These are phyloP conservation scores for Discostella stelligera DNA, from an alignment of 352 stramenopile species.

Conservation along the genomic window DNA sequence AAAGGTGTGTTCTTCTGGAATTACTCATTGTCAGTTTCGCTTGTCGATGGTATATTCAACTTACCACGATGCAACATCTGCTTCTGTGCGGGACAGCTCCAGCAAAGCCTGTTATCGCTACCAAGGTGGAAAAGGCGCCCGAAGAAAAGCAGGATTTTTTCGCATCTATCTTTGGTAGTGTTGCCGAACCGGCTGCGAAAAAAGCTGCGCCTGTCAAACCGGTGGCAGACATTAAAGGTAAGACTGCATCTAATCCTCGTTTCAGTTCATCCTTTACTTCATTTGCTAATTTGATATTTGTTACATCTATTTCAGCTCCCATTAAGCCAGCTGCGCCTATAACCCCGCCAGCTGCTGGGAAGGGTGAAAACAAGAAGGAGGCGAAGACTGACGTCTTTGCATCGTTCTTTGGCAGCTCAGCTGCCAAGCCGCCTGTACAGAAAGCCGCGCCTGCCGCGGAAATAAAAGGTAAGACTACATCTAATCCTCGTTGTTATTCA, in stretches of 20 bases:
- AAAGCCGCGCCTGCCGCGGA: neutral
- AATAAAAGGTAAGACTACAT: slow-evolving; percentile 8
- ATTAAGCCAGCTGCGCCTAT: slow-evolving; percentile 9
- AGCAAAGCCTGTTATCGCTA: neutral
- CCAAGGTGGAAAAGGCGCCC: neutral
- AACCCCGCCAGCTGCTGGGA: neutral
- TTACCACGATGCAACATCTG: too few relatives aligned
- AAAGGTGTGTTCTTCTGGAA: neutral
- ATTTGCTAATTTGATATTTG: neutral
- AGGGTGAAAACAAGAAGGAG: slow-evolving; percentile 11
- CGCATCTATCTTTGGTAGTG: slow-evolving; percentile 23
- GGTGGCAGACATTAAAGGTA: slow-evolving; percentile 9
- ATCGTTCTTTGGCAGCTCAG: slow-evolving; percentile 12
- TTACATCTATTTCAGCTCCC: neutral
- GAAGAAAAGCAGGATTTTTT: neutral
- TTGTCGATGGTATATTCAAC: too few relatives aligned
- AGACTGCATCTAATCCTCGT: neutral
- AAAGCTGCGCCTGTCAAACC: slow-evolving; percentile 1
- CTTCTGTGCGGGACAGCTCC: neutral
- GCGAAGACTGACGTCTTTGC: slow-evolving; percentile 15
- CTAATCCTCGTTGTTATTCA: neutral
- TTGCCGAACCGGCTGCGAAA: slow-evolving; percentile 8
- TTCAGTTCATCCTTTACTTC: neutral
- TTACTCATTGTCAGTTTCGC: too few relatives aligned
- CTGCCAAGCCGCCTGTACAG: neutral